These are phyloP conservation scores for Phytopythium vexans DNA, from an alignment of 352 stramenopile genomes.

Conservation along the genomic window DNA sequence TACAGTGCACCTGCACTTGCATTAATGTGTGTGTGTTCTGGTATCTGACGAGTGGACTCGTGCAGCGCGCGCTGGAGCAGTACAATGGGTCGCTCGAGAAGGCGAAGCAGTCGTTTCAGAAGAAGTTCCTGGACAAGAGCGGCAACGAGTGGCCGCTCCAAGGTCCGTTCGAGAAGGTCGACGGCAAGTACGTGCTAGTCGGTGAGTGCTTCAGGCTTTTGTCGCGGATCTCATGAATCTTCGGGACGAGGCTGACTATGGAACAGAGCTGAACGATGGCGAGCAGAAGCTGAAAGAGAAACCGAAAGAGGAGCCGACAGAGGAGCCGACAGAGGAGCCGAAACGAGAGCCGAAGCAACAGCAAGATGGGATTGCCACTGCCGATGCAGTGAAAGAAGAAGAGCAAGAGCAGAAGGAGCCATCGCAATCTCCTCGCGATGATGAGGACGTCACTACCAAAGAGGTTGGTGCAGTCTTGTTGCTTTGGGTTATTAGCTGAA, in stretches of 20 bases:
- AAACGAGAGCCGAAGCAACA: constrained; percentile 20
- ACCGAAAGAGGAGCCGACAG: no score
- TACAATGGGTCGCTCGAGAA: constrained; percentile 48
- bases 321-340: neutral
- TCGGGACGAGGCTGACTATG: neutral
- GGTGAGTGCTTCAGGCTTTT: constrained; percentile 19
- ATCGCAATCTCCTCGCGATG: constrained; percentile 25
- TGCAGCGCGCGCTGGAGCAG: constrained; percentile 25
- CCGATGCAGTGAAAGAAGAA: constrained; percentile 17
- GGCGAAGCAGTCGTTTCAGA: constrained; percentile 45
- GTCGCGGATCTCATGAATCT: neutral
- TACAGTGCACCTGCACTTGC: constrained; percentile 9
- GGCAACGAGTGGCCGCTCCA: constrained; percentile 61
- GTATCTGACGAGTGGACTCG: neutral
- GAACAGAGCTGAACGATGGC: constrained; percentile 19
- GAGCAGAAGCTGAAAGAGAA: constrained; percentile 3
- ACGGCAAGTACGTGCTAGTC: constrained; percentile 64
- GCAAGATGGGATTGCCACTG: constrained; percentile 25
- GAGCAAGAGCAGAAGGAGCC: constrained; percentile 26
- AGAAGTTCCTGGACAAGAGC: constrained; percentile 64
- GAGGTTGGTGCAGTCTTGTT: constrained; percentile 11
- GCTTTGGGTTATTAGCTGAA: neutral
- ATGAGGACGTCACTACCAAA: constrained; percentile 35
- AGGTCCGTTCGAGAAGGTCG: constrained; percentile 37
- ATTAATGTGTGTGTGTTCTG: neutral